Evolutionary conservation across 78 protist genomes (phyloP).

Genomic region (Neovahlkampfia damariscottae): DNA sequence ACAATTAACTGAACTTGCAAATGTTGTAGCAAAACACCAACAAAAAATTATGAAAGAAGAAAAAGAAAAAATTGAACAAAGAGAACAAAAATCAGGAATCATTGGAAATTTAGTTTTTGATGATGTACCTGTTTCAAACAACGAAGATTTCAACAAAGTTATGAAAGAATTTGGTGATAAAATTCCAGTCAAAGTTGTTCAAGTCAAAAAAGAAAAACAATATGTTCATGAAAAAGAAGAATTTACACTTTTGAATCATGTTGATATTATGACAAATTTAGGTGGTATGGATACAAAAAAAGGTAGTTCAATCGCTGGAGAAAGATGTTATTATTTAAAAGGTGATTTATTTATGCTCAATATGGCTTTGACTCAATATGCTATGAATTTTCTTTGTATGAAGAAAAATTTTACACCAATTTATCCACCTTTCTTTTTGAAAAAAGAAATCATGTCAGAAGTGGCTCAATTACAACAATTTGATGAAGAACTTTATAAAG

Average conservation of each 20-base stretch:
- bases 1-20: background rate
- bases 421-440: slow-evolving; percentile 93
- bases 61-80: slow-evolving; percentile 15
- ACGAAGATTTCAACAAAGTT: slow-evolving; percentile 53
- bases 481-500: slow-evolving; percentile 98
- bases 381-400: slow-evolving; percentile 39
- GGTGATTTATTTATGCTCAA: slow-evolving; percentile 78
- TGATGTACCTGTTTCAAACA: slow-evolving; percentile 55
- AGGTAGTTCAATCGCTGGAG: slow-evolving; percentile 67
- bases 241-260: slow-evolving; percentile 46
- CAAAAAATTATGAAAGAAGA: background rate
- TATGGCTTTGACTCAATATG: slow-evolving; percentile 79
- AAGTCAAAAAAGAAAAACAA: background rate
- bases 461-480: slow-evolving; percentile 95
- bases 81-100: slow-evolving; percentile 10
- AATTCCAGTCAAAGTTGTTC: background rate
- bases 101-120: slow-evolving; percentile 90
- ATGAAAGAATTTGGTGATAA: slow-evolving; percentile 16
- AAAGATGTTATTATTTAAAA: slow-evolving; percentile 84
- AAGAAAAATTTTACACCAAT: slow-evolving; percentile 57
- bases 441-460: slow-evolving; percentile 71
- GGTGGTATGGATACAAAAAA: slow-evolving; percentile 25
- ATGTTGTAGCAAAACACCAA: background rate
- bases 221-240: no score
- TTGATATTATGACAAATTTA: slow-evolving; percentile 39